These are phyloP conservation scores for Ustulina deusta DNA, from an alignment of 2,329 filamentous ascomycete genomes.

Conservation along the genomic window DNA sequence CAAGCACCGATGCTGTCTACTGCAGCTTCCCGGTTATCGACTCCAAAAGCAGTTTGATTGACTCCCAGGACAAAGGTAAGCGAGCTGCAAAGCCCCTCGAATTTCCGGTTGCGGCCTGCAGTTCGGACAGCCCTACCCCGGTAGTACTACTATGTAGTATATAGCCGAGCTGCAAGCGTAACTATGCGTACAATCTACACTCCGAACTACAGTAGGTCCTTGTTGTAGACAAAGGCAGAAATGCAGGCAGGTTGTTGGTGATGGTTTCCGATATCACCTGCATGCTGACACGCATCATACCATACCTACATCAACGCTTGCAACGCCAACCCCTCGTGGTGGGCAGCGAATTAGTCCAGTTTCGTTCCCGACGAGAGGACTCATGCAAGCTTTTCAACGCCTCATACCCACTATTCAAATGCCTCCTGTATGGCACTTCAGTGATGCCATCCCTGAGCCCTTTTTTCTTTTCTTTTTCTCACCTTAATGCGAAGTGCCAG, in stretches of 20 bases:
- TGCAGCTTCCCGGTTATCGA: conserved; percentile 22
- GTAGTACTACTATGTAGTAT: neutral
- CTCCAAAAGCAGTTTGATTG: conserved; percentile 31
- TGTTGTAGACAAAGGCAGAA: conserved; percentile 14
- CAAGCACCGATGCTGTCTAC: neutral
- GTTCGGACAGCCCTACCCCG: conserved; percentile 21
- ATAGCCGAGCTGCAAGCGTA: conserved; percentile 2
- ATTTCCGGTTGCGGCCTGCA: conserved; percentile 31
- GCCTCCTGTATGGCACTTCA: conserved; percentile 23
- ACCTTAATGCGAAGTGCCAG: conserved; percentile 10
- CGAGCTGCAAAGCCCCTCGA: conserved; percentile 34
- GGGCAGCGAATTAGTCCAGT: conserved; percentile 6
- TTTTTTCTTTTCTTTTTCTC: conserved; percentile 14
- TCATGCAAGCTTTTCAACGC: conserved; percentile 19
- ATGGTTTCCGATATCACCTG: conserved; percentile 31
- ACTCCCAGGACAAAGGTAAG: conserved; percentile 27
- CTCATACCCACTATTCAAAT: conserved; percentile 19
- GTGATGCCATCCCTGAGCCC: neutral
- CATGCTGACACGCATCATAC: conserved; percentile 28
- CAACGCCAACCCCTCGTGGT: conserved; percentile 9
- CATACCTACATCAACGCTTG: conserved; percentile 6
- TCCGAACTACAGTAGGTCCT: neutral
- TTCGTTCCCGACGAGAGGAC: conserved; percentile 15
- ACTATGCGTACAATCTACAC: conserved; percentile 2
- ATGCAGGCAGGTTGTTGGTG: neutral